These are phyloP conservation scores for Huntiella moniliformis DNA, from an alignment of 2,329 filamentous ascomycete genomes.

Conservation along the genomic window DNA sequence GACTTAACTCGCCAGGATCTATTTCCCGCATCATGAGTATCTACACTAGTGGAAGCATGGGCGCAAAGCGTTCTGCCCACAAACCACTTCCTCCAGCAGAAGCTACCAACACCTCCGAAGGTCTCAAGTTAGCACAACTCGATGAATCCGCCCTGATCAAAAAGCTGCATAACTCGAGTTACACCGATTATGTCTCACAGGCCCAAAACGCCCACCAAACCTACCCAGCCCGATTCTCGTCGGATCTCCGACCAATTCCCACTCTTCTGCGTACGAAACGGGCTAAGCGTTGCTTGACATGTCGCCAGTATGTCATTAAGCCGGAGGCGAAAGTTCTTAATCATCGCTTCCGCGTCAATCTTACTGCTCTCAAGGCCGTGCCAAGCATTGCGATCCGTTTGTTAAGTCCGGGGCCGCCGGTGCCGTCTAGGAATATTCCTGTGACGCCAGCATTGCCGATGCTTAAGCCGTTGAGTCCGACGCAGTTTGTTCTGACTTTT, in stretches of 20 bases:
- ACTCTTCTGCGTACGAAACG: slow-evolving; percentile 78
- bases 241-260: slow-evolving; percentile 63
- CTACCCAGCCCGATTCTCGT: slow-evolving; percentile 40
- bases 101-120: slow-evolving; percentile 50
- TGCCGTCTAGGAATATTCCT: slow-evolving; percentile 6
- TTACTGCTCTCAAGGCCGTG: slow-evolving; percentile 76
- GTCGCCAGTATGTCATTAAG: slow-evolving; percentile 87
- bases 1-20: slow-evolving; percentile 59
- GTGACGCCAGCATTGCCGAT: slow-evolving; percentile 21
- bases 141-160: slow-evolving; percentile 44
- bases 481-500: slow-evolving; percentile 75
- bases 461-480: slow-evolving; percentile 32
- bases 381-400: slow-evolving; percentile 61
- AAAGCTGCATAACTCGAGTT: slow-evolving; percentile 38
- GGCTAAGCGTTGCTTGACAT: slow-evolving; percentile 79
- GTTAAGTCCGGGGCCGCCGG: slow-evolving; percentile 20
- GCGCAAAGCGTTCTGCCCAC: slow-evolving; percentile 44
- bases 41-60: slow-evolving; percentile 50
- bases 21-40: slow-evolving; percentile 80
- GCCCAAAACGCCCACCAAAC: slow-evolving; percentile 31
- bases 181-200: slow-evolving; percentile 39
- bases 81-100: slow-evolving; percentile 65
- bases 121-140: slow-evolving; percentile 42
- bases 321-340: slow-evolving; percentile 80
- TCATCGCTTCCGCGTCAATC: slow-evolving; percentile 78